Evolutionary conservation across 192 early-diverging fungal species (phyloP).

Genomic region (Allomyces arbusculus): DNA sequence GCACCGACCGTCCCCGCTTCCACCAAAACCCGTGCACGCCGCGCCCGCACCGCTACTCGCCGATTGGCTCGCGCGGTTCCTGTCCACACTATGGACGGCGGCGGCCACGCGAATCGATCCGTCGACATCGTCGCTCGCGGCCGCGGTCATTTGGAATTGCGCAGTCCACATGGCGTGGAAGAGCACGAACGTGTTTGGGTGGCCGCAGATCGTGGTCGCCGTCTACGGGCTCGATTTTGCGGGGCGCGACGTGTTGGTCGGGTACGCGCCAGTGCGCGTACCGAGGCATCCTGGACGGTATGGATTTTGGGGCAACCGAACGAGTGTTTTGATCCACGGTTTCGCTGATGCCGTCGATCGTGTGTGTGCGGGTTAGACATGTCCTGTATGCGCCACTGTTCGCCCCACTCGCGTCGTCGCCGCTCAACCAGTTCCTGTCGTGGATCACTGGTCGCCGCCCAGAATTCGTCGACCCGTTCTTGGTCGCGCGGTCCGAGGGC

Average conservation of each 20-base stretch:
- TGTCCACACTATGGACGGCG: not conserved
- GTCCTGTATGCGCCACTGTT: constrained; percentile 26
- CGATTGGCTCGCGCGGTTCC: not conserved
- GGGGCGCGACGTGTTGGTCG: constrained; percentile 38
- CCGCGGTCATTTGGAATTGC: not conserved
- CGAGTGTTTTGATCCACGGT: too few relatives aligned
- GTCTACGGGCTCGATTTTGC: constrained; percentile 37
- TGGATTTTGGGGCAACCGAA: not conserved
- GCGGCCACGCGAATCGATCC: not conserved
- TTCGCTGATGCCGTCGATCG: not conserved
- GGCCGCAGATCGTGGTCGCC: constrained; percentile 31
- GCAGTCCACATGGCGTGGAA: not conserved
- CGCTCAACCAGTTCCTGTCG: constrained; percentile 26
- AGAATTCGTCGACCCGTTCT: constrained; percentile 35
- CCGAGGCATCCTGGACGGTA: constrained; percentile 17
- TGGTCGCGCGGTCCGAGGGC: constrained; percentile 23
- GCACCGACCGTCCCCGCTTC: not conserved
- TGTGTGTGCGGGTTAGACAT: constrained; percentile 8
- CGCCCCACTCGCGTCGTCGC: constrained; percentile 26
- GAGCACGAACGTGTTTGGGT: constrained; percentile 11
- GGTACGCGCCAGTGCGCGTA: constrained; percentile 26
- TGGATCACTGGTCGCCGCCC: constrained; percentile 25
- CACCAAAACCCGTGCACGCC: not conserved
- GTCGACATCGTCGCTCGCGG: not conserved
- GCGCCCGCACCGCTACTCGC: not conserved